These are phyloP conservation scores for Gossypium lobatum DNA, from an alignment of 441 rosid genomes.

Conservation along the genomic window DNA sequence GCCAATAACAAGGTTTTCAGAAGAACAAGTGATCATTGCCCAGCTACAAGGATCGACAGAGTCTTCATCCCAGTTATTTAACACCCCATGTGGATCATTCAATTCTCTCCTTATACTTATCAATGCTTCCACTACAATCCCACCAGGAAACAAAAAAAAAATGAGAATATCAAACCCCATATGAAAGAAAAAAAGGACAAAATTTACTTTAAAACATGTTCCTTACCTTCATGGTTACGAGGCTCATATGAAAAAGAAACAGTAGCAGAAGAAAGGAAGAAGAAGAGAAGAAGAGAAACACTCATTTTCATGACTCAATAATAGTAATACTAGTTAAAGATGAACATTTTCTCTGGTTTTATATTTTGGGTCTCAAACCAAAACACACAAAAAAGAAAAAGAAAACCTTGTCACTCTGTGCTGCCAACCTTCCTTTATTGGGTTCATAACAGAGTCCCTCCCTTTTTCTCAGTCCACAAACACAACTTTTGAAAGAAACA, in stretches of 20 bases:
- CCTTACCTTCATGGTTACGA: constrained; percentile 77
- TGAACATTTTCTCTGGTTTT: background rate
- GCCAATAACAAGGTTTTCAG: constrained; percentile 71
- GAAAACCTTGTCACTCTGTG: background rate
- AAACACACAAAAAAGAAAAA: background rate
- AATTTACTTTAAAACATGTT: background rate
- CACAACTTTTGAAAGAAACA: constrained; percentile 14
- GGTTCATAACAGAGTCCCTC: constrained; percentile 24
- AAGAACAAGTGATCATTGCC: constrained; percentile 85
- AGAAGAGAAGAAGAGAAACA: constrained; percentile 21
- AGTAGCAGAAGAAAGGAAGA: constrained; percentile 24
- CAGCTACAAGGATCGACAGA: constrained; percentile 97
- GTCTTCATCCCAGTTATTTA: constrained; percentile 86
- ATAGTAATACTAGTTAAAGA: background rate
- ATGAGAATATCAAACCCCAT: background rate
- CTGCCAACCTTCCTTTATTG: constrained; percentile 12
- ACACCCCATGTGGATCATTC: constrained; percentile 71
- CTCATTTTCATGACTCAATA: constrained; percentile 21
- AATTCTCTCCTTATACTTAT: constrained; percentile 46
- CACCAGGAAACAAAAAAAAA: background rate
- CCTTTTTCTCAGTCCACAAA: constrained; percentile 17
- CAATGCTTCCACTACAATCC: constrained; percentile 66
- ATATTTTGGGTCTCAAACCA: background rate
- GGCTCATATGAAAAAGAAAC: constrained; percentile 55
- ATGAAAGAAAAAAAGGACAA: background rate